Percentiles rank a stretch among this genome's conserved stretches.
phyloP scores from a whole-genome alignment of 805 yeast species.

The Saccharomyces cerevisiae region DNA sequence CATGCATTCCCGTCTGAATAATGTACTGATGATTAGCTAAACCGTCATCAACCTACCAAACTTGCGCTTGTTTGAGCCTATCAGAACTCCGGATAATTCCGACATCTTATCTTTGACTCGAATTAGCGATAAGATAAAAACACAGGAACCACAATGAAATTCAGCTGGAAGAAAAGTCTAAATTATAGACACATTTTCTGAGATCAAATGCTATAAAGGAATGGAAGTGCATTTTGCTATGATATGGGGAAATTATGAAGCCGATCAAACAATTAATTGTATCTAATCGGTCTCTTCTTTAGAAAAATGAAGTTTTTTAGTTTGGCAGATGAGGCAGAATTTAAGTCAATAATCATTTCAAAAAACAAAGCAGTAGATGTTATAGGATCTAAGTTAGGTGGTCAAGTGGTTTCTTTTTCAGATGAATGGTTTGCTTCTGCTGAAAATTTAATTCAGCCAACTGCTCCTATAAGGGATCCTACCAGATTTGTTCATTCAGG shows the following conservation, averaged over 20 bases:
- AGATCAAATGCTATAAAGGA: neutral
- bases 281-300: neutral
- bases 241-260: neutral
- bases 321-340: constrained; percentile 7
- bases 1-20: neutral
- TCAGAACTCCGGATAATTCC: neutral
- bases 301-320: neutral
- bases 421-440: constrained; percentile 98
- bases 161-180: neutral
- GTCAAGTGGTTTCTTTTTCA: constrained; percentile 56
- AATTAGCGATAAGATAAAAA: neutral
- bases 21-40: neutral
- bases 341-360: constrained; percentile 8
- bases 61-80: neutral
- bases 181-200: neutral
- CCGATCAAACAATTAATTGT: neutral
- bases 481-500: constrained; percentile 76
- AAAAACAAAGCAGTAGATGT: constrained; percentile 44
- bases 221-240: neutral
- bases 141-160: neutral
- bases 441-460: constrained; percentile 72
- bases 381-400: constrained; percentile 78
- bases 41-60: neutral
- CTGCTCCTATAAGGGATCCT: constrained; percentile 72
- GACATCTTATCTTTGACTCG: neutral